Evolutionary conservation across 805 yeast genomes (phyloP).

Genomic region (Tetrapisispora iriomotensis): DNA sequence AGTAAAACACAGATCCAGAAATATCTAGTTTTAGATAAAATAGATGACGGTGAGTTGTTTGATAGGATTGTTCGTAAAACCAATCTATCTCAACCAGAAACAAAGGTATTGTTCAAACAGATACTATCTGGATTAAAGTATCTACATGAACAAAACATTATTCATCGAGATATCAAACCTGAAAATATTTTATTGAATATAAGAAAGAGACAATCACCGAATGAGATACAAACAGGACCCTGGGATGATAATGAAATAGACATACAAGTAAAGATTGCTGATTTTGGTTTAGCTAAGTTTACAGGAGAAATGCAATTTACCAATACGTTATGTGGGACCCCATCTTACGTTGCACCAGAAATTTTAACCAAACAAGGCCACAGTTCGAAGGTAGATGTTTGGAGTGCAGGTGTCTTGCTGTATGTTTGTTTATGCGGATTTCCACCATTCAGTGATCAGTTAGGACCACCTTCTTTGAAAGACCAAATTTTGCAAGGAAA

Average conservation of each 20-base stretch:
- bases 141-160: slow-evolving; percentile 59
- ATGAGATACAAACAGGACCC: slow-evolving; percentile 30
- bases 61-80: slow-evolving; percentile 61
- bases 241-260: slow-evolving; percentile 47
- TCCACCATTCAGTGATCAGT: slow-evolving; percentile 76
- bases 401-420: slow-evolving; percentile 73
- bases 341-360: slow-evolving; percentile 83
- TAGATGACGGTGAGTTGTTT: slow-evolving; percentile 66
- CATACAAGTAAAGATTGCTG: slow-evolving; percentile 66
- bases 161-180: slow-evolving; percentile 73
- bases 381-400: slow-evolving; percentile 64
- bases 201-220: slow-evolving; percentile 31
- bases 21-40: slow-evolving; percentile 61
- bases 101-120: slow-evolving; percentile 54
- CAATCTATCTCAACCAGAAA: slow-evolving; percentile 50
- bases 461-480: slow-evolving; percentile 70
- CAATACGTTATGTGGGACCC: slow-evolving; percentile 75
- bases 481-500: slow-evolving; percentile 61
- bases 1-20: slow-evolving; percentile 35
- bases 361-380: slow-evolving; percentile 48
- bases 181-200: slow-evolving; percentile 55
- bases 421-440: slow-evolving; percentile 78
- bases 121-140: slow-evolving; percentile 54
- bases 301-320: slow-evolving; percentile 68
- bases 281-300: slow-evolving; percentile 58